These are phyloP conservation scores for Fraxinus pennsylvanica DNA, from an alignment of 257 asterid genomes.

Conservation along the genomic window DNA sequence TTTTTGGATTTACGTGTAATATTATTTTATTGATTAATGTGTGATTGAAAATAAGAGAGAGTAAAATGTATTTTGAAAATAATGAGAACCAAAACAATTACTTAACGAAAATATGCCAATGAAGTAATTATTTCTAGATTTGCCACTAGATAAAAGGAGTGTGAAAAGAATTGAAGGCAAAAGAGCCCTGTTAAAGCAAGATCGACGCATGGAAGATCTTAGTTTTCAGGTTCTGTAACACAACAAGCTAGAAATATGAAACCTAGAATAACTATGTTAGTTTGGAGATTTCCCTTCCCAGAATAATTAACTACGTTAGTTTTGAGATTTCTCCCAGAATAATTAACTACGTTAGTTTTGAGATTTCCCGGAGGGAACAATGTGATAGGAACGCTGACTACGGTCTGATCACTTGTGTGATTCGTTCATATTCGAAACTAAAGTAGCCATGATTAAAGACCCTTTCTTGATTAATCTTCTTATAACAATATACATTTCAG, in stretches of 20 bases:
- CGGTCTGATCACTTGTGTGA: neutral
- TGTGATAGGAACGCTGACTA: neutral
- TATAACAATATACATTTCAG: conserved; percentile 34
- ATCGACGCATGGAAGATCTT: conserved; percentile 25
- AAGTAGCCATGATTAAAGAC: conserved; percentile 30
- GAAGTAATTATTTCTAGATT: too few species aligned
- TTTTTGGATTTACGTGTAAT: too few species aligned
- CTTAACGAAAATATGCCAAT: too few species aligned
- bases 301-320: too few species aligned
- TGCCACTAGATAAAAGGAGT: conserved; percentile 41
- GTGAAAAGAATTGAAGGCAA: conserved; percentile 36
- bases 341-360: neutral
- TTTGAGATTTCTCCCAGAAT: neutral
- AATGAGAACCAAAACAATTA: too few species aligned
- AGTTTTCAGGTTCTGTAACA: neutral
- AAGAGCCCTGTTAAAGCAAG: conserved; percentile 21
- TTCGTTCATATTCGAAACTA: conserved; percentile 28
- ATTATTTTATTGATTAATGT: too few species aligned
- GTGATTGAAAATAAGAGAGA: too few species aligned
- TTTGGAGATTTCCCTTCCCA: conserved; percentile 7
- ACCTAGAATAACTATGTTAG: neutral
- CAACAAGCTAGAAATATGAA: neutral
- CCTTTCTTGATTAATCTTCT: conserved; percentile 20
- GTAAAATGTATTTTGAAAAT: too few species aligned
- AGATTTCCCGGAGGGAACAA: neutral